These are phyloP conservation scores for Pythium insidiosum DNA, from an alignment of 352 stramenopile species.

Conservation along the genomic window DNA sequence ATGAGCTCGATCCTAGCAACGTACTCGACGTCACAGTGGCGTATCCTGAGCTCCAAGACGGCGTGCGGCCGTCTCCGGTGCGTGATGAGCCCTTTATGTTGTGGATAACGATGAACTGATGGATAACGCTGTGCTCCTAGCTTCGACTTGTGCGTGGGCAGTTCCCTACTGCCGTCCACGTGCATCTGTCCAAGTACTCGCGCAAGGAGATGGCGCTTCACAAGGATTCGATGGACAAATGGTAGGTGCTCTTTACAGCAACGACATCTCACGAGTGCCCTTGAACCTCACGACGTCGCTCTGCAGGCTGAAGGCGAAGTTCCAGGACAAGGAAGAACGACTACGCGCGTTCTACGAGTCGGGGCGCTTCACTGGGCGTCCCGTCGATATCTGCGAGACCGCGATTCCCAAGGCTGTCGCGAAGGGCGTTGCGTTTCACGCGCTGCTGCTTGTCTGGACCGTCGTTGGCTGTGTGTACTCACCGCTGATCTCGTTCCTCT, in stretches of 20 bases:
- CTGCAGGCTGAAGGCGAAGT: constrained; percentile 45
- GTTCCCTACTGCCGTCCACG: constrained; percentile 62
- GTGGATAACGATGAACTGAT: background rate
- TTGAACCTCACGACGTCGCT: too few species aligned
- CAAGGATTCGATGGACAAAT: constrained; percentile 41
- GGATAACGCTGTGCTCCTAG: too few species aligned
- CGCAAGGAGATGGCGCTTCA: constrained; percentile 28
- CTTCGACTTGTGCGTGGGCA: constrained; percentile 54
- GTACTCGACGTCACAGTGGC: constrained; percentile 71
- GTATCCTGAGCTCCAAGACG: constrained; percentile 64
- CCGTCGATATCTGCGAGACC: constrained; percentile 18
- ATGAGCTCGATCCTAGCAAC: constrained; percentile 55
- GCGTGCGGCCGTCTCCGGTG: constrained; percentile 61
- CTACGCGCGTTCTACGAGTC: constrained; percentile 56
- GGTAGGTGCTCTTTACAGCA: too few species aligned
- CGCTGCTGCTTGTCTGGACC: constrained; percentile 22
- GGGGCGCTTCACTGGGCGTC: constrained; percentile 8
- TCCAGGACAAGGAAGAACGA: constrained; percentile 66
- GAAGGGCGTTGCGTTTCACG: constrained; percentile 32
- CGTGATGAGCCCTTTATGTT: background rate
- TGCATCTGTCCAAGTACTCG: constrained; percentile 57
- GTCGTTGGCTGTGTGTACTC: constrained; percentile 21
- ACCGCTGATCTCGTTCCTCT: constrained; percentile 22
- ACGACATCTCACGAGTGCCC: too few species aligned
- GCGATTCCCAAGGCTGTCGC: constrained; percentile 8